phyloP scores from a whole-genome alignment of 2,329 filamentous ascomycete species.

The Fusarium nelsonii region DNA sequence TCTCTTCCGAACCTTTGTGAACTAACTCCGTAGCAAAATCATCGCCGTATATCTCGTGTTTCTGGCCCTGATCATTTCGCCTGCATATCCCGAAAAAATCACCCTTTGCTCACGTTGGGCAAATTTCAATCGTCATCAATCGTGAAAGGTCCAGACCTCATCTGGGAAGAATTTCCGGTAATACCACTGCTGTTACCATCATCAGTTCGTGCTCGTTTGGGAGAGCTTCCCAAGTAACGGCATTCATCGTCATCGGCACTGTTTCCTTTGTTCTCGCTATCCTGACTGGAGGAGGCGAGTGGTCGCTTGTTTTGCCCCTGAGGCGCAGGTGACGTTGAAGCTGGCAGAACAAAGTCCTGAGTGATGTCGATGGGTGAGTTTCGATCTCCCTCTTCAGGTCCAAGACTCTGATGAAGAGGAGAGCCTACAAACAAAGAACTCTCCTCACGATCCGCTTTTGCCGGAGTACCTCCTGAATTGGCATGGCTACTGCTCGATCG shows the following conservation, averaged over 20 bases:
- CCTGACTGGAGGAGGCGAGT: background rate
- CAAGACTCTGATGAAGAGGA: constrained; percentile 13
- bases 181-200: background rate
- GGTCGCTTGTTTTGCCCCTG: constrained; percentile 9
- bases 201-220: background rate
- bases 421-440: constrained; percentile 36
- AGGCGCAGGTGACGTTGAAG: background rate
- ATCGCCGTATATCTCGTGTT: background rate
- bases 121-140: background rate
- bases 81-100: constrained; percentile 11
- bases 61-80: background rate
- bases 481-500: background rate
- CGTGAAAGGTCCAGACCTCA: background rate
- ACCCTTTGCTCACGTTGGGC: background rate
- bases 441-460: constrained; percentile 18
- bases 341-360: background rate
- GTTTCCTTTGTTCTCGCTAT: background rate
- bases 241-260: background rate
- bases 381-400: background rate
- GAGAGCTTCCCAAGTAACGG: background rate
- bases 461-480: constrained; percentile 2
- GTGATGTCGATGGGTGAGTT: constrained; percentile 1
- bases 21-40: constrained; percentile 2
- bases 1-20: background rate
- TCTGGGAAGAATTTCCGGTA: background rate